Base-by-base conservation (phyloP, 1,139 yeast genomes). In the Candida sp. region DNA sequence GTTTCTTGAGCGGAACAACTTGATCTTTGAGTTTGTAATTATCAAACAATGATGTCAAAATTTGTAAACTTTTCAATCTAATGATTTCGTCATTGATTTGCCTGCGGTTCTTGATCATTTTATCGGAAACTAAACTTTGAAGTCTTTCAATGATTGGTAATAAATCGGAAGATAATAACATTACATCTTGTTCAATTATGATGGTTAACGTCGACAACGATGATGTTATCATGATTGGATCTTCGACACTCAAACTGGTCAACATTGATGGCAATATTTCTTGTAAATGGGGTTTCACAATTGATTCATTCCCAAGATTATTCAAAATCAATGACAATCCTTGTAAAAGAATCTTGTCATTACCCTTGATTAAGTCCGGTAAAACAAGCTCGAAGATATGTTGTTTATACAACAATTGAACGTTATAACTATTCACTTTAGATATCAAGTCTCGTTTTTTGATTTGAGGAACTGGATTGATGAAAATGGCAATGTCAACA, bases 371-470 rank as follows among this genome's bases (percentile, higher is more conserved):
- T 35, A 84, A 56, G n/a, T 60, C 63, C 1, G 82, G 82, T 21
- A 83, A 68, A 3, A 82, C 67, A 7, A 71, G 66, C 45, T 79
- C 79, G 61, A 88, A 88, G 21, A 87, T 71, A 50, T 83, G 82
- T 57, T 93, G 98, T 58, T 88, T 89, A 69, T 85, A 87, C 27
- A 93, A 70, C 37, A 78, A 61, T 45, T 86, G 76, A 22, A 85
- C 78, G 47, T 82, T 78, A 45, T 84, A 70, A 48, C 81, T 80
- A 50, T 74, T 61, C 15, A 78, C 79, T 35, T 74, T 73, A 2
- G 78, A 71, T 34, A 79, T 81, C 36, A 74, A 50, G 40, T 61
- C 58, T 23, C 50, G 52, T 11, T 34, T 54, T 42, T 33, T 59
- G 56, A 36, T 57, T 52, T 32, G 59, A 53, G 45, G 58, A 47